Evolutionary conservation across 108 stramenopile genomes (phyloP), one percentile per base, ranked within the genome.

Genomic region (Cyclotella kingstonii): DNA sequence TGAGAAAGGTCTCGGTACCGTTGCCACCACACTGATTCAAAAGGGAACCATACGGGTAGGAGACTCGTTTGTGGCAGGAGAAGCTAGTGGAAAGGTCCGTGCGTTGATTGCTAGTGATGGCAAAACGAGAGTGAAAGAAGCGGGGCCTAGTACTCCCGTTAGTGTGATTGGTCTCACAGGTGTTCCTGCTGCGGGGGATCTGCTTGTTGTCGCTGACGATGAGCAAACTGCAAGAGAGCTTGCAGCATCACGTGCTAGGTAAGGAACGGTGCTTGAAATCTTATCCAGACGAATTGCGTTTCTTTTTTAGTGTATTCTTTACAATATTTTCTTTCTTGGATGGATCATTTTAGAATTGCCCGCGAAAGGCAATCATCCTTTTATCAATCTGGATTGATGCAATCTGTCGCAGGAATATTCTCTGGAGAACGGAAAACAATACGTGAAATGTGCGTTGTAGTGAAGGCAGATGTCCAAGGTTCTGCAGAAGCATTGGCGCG

Each of bases 391-490:
- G 89, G 79, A 25, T 61, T 97, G 34, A 87, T 95, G 92, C 48
- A 69, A 56, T 91, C 88, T 28, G 77, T 94, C 8, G 62, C 81
- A 38, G 73, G 77, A 28, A 60, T 81, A 38, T 87, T 96, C 63
- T 81, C 80, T n/a, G 71, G 81, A 17, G 85, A 73, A 26, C 69
- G 66, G 35, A 94, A 90, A 61, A 81, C 89, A 49, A 63, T 71
- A 12, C 87, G 92, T 47, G 90, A 95, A 68, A 88, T 97, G 65
- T 91, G 86, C 49, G 85, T 96, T 19, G 65, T 99, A 21, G 79
- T 99, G 31, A 98, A 97, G 81, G 96, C 95, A 5, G 96, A 98
- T 61, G 94, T 90, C 0, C 89, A 93, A 61, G 98, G 97, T 26
- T 81, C 93, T 25, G 93, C 96, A 0, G 97, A 97, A 66, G 97